Percentiles rank a stretch among this genome's conserved stretches.
Evolutionary conservation across 805 yeast species (phyloP).

Genomic region (Cyberlindnera japonica): DNA sequence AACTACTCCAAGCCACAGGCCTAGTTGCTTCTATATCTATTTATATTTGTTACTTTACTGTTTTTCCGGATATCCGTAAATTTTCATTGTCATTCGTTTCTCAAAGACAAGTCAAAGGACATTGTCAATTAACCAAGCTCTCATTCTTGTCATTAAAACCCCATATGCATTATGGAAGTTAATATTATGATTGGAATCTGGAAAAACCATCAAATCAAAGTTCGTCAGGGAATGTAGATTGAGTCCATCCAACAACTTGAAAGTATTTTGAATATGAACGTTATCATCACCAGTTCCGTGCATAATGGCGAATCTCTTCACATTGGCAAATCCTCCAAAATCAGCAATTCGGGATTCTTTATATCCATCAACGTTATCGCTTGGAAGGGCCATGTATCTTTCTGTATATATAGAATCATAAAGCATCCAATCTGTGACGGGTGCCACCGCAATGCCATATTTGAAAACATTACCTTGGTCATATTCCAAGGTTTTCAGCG

Average conservation of each 20-base stretch:
- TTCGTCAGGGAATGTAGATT: constrained; percentile 53
- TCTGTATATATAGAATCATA: constrained; percentile 82
- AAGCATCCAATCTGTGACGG: constrained; percentile 74
- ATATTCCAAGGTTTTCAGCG: constrained; percentile 67
- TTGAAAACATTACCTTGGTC: constrained; percentile 62
- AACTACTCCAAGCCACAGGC: constrained; percentile 61
- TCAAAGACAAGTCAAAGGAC: background rate
- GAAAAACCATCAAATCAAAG: constrained; percentile 84
- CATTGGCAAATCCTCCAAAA: constrained; percentile 39
- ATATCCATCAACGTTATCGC: constrained; percentile 47
- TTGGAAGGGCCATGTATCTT: constrained; percentile 62
- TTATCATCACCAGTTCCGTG: constrained; percentile 87
- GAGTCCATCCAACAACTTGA: constrained; percentile 56
- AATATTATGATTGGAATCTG: constrained; percentile 90
- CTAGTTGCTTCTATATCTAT: constrained; percentile 3
- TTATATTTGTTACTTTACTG: background rate
- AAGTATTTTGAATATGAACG: constrained; percentile 72
- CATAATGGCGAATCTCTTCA: constrained; percentile 59
- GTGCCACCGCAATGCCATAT: constrained; percentile 81
- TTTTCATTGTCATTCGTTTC: background rate
- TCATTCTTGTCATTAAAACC: constrained; percentile 66
- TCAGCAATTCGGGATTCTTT: constrained; percentile 41
- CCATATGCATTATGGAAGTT: constrained; percentile 72
- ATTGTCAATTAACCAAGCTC: constrained; percentile 44
- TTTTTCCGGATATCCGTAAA: background rate